Evolutionary conservation across 2,329 filamentous ascomycete species (phyloP).

Genomic region (Xylaria sp.): DNA sequence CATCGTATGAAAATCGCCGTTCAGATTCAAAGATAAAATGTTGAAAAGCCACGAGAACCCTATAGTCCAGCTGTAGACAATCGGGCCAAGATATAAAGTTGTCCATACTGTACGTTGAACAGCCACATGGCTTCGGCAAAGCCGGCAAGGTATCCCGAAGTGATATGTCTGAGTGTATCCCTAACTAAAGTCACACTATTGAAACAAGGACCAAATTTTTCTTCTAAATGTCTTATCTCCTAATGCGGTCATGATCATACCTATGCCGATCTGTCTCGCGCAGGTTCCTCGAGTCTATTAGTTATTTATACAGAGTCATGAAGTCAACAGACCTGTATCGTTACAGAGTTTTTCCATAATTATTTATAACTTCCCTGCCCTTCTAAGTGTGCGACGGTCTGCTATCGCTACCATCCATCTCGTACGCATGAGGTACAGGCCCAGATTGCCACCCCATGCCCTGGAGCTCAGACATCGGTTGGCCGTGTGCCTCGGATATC

Average conservation of each 20-base stretch:
- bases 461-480: slow-evolving; percentile 39
- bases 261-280: background rate
- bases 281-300: slow-evolving; percentile 10
- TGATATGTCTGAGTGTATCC: slow-evolving; percentile 17
- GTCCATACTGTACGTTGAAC: background rate
- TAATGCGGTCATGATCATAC: background rate
- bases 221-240: background rate
- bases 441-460: slow-evolving; percentile 46
- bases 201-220: background rate
- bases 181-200: background rate
- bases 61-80: background rate
- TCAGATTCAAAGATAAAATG: background rate
- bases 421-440: slow-evolving; percentile 42
- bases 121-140: slow-evolving; percentile 27
- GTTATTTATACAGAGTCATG: background rate
- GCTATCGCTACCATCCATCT: slow-evolving; percentile 43
- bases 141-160: slow-evolving; percentile 18
- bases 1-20: background rate
- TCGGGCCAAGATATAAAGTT: background rate
- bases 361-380: background rate
- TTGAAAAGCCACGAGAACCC: slow-evolving; percentile 1
- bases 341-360: background rate
- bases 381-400: slow-evolving; percentile 1
- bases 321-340: background rate
- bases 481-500: slow-evolving; percentile 41